Conservation (phyloP, 2,329 filamentous ascomycete genomes). For the Sarocladium brachiariae region DNA sequence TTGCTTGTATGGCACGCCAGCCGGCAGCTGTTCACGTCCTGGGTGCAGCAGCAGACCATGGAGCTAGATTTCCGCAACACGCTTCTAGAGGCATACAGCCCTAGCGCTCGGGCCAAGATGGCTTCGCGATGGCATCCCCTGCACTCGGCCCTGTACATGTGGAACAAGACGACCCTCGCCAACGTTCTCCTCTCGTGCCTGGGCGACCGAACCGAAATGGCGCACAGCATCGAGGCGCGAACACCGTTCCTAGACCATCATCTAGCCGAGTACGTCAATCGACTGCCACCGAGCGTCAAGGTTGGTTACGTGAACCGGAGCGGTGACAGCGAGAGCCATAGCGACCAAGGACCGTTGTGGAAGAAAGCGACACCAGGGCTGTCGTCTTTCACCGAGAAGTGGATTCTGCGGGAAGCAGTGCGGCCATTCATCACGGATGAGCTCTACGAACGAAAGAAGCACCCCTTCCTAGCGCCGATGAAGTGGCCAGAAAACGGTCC, state of each 20-base stretch:
- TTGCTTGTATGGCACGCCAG: background rate
- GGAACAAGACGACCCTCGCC: slow-evolving; percentile 17
- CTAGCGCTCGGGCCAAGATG: slow-evolving; percentile 17
- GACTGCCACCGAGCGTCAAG: slow-evolving; percentile 24
- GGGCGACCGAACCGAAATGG: slow-evolving; percentile 30
- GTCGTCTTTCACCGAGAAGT: slow-evolving; percentile 36
- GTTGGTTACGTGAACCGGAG: slow-evolving; percentile 13
- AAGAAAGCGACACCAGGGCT: slow-evolving; percentile 12
- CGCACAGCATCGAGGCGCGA: slow-evolving; percentile 27
- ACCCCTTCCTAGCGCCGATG: slow-evolving; percentile 40
- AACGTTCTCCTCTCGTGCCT: slow-evolving; percentile 23
- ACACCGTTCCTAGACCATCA: slow-evolving; percentile 29
- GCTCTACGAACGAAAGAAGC: slow-evolving; percentile 41
- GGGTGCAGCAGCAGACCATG: background rate
- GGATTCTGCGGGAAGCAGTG: slow-evolving; percentile 42
- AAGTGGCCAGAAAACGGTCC: slow-evolving; percentile 34
- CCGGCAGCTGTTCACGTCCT: background rate
- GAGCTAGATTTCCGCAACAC: background rate
- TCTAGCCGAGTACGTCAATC: slow-evolving; percentile 24
- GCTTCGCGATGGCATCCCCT: slow-evolving; percentile 22
- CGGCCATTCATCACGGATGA: slow-evolving; percentile 45
- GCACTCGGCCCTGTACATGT: slow-evolving; percentile 22
- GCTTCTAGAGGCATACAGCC: slow-evolving; percentile 11
- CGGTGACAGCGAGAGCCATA: background rate
- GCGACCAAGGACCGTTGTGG: background rate